Conservation (phyloP, 2,329 filamentous ascomycete species). For the Arthroderma sp. region DNA sequence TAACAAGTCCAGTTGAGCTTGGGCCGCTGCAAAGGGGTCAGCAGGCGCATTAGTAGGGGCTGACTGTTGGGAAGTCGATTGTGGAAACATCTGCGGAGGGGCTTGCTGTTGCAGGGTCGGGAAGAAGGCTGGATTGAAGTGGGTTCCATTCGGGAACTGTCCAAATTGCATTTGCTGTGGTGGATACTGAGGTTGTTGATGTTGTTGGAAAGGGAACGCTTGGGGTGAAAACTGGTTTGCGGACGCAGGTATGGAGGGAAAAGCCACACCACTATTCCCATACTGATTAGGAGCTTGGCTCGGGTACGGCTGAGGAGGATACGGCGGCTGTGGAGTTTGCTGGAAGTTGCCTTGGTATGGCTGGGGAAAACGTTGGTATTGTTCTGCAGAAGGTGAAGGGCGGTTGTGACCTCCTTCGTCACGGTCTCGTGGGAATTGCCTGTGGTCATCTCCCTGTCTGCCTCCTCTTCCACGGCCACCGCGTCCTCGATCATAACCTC, state of each 20-base stretch:
- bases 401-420: background rate
- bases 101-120: slow-evolving; percentile 31
- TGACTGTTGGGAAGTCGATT: slow-evolving; percentile 10
- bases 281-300: no score
- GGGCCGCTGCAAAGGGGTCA: slow-evolving; percentile 29
- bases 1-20: slow-evolving; percentile 29
- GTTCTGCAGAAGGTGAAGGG: background rate
- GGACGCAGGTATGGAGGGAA: no score
- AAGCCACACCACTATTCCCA: no score
- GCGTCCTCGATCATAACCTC: slow-evolving; percentile 12
- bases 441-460: slow-evolving; percentile 8
- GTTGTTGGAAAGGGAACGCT: slow-evolving; percentile 13
- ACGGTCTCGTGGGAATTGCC: background rate
- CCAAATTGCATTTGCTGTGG: slow-evolving; percentile 26
- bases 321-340: slow-evolving; percentile 16
- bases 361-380: background rate
- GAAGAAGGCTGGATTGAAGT: slow-evolving; percentile 48
- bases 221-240: no score
- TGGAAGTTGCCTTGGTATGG: slow-evolving; percentile 15
- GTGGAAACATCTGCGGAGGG: slow-evolving; percentile 5
- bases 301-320: slow-evolving; percentile 13
- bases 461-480: slow-evolving; percentile 26
- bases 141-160: slow-evolving; percentile 31
- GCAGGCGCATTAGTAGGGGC: slow-evolving; percentile 14
- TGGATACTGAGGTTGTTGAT: slow-evolving; percentile 19